phyloP scores from a whole-genome alignment of 805 yeast species.

The Brettanomyces custersianus region DNA sequence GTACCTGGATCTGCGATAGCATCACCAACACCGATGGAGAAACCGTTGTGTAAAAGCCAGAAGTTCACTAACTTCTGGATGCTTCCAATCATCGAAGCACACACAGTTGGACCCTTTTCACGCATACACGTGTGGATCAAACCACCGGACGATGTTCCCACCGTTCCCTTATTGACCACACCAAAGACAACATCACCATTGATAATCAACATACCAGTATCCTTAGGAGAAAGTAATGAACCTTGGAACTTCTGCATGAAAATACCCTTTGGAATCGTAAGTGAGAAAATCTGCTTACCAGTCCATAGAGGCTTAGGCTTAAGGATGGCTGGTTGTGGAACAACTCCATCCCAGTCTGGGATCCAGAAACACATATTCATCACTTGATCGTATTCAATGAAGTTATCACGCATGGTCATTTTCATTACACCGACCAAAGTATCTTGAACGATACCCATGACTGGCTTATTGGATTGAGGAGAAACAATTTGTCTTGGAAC shows the following conservation, averaged over 20 bases:
- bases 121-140: conserved; percentile 94
- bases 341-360: conserved; percentile 97
- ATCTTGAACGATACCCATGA: conserved; percentile 99
- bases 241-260: conserved; percentile 92
- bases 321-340: conserved; percentile 89
- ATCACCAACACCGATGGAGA: conserved; percentile 99
- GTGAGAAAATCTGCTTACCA: conserved; percentile 88
- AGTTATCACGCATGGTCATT: conserved; percentile 84
- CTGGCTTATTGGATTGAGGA: conserved; percentile 97
- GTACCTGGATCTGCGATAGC: conserved; percentile 97
- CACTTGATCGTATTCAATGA: conserved; percentile 85
- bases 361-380: conserved; percentile 97
- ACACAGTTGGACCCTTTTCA: conserved; percentile 88
- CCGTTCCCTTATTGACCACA: conserved; percentile 96
- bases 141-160: conserved; percentile 98
- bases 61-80: conserved; percentile 92
- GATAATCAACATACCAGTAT: conserved; percentile 89
- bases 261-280: conserved; percentile 93
- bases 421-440: conserved; percentile 96
- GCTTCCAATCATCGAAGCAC: conserved; percentile 86
- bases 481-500: conserved; percentile 97
- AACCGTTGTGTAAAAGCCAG: conserved; percentile 95
- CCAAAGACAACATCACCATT: conserved; percentile 98
- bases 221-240: conserved; percentile 77
- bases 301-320: conserved; percentile 97